Base-by-base conservation (phyloP, 1,139 yeast species). In the Saccharomyces pastorianus region DNA sequence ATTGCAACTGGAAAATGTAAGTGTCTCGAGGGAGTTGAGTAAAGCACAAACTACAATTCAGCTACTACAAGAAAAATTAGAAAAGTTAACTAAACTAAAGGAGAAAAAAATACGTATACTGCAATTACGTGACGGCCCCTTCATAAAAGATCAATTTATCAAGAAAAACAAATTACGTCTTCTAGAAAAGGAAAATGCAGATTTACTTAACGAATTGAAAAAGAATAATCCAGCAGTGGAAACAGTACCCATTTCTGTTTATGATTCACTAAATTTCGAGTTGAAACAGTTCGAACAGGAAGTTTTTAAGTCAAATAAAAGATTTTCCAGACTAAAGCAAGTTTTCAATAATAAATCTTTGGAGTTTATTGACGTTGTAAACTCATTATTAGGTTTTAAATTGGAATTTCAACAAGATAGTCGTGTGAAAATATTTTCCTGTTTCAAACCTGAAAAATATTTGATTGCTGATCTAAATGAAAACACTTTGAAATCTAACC, bases 361-460 rank as follows among this genome's bases (percentile, higher is more conserved):
- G 44, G 95, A 88, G 64, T 83, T 88, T 53, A 73, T 89, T 34
- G 82, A 84, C 38, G 81, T 85, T 0, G 83, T 89, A 0, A 82
- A 84, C 51, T 77, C 84, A 11, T 76, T 86, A 46, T 76, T 89
- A 55, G 96, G 96, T 0, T 89, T 82, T 69, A 78, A 80, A 38
- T 73, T 90, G 28, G 96, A 88, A 64, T 85, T 88, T 57, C 70
- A 84, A 52, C 83, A 84, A 6, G 80, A 85, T 44, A 77, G 82
- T 28, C 85, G 85, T 63, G 80, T 89, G 47, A 84, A 85, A 59
- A 75, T 88, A 52, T 80, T 80, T 3, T 82, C 93, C 1, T 80
- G 81, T 59, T 84, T 63, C 49, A 69, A 71, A 51, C 81, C 70
- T 3, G 63, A 64, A 6, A 68, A 66, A 50, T 67, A 65, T 41